These are phyloP conservation scores for Calonectria pauciramosa DNA, from an alignment of 2,329 filamentous ascomycete species.

Conservation along the genomic window DNA sequence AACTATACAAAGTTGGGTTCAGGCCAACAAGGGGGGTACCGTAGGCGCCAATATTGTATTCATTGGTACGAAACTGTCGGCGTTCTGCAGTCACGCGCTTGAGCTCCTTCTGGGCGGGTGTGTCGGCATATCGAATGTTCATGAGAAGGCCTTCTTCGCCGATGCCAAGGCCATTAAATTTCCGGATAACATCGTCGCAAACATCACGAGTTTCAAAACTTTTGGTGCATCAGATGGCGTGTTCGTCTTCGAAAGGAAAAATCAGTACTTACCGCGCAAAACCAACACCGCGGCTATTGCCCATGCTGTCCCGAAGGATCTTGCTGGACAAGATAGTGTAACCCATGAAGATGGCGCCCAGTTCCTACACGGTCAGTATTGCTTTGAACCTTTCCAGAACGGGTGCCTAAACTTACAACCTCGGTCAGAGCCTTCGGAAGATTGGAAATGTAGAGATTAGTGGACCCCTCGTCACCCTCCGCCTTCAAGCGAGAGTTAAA, in stretches of 20 bases:
- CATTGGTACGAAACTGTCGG: constrained; percentile 94
- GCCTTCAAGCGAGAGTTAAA: constrained; percentile 99
- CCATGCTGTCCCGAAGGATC: constrained; percentile 92
- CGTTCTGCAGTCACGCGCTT: constrained; percentile 97
- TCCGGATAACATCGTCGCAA: constrained; percentile 89
- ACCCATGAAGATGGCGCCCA: constrained; percentile 82
- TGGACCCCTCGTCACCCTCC: constrained; percentile 88
- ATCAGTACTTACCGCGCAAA: constrained; percentile 83
- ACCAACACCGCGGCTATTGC: constrained; percentile 95
- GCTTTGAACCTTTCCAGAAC: not conserved
- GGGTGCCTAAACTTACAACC: constrained; percentile 70
- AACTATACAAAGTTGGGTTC: constrained; percentile 54
- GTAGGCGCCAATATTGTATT: constrained; percentile 86
- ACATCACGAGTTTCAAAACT: constrained; percentile 92
- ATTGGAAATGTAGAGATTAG: constrained; percentile 98
- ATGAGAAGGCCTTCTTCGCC: constrained; percentile 86
- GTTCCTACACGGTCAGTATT: constrained; percentile 65
- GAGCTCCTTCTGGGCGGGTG: constrained; percentile 94
- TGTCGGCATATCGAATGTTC: constrained; percentile 97
- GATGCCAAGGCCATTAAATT: constrained; percentile 84
- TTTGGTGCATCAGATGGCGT: constrained; percentile 17
- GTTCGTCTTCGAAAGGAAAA: not conserved
- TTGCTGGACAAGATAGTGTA: constrained; percentile 93
- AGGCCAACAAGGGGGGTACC: constrained; percentile 73
- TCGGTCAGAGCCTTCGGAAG: constrained; percentile 93